A percentile compares a stretch with the other conserved stretches of the same genome.
Evolutionary conservation across 2,329 filamentous ascomycete genomes (phyloP).

Genomic region (Bipolaris oryzae): DNA sequence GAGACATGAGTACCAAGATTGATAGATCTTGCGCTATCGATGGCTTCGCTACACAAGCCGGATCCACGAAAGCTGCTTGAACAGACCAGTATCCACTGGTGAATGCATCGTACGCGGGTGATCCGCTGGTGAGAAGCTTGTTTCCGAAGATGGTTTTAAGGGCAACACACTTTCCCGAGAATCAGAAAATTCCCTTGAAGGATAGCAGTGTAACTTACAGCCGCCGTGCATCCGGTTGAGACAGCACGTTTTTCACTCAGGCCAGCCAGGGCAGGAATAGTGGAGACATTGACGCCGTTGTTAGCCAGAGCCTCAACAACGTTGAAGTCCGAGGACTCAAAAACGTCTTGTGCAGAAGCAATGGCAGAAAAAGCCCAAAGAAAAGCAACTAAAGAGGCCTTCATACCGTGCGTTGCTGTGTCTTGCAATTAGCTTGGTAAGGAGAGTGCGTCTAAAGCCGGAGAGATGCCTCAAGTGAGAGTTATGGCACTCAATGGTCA

Average conservation of each 20-base stretch:
- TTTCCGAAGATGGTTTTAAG: constrained; percentile 31
- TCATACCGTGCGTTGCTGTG: constrained; percentile 10
- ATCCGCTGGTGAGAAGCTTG: constrained; percentile 20
- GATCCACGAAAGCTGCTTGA: constrained; percentile 31
- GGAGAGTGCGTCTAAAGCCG: neutral
- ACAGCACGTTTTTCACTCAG: constrained; percentile 1
- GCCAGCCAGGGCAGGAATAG: constrained; percentile 19
- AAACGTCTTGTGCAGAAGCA: constrained; percentile 14
- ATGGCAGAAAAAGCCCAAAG: constrained; percentile 11
- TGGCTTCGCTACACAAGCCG: constrained; percentile 37
- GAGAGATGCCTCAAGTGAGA: constrained; percentile 25
- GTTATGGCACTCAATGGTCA: neutral
- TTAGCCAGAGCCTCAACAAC: constrained; percentile 25
- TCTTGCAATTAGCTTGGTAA: neutral
- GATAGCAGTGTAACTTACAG: constrained; percentile 20
- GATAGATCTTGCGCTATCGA: constrained; percentile 27
- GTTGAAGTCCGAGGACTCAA: constrained; percentile 27
- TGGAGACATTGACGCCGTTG: constrained; percentile 27
- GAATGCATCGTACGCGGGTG: constrained; percentile 26
- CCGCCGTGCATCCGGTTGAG: constrained; percentile 21
- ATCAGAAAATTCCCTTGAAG: neutral
- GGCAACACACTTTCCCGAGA: constrained; percentile 25
- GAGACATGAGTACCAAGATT: constrained; percentile 24
- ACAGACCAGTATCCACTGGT: constrained; percentile 33
- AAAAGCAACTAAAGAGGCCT: constrained; percentile 1